Base-by-base conservation (phyloP, 2,329 filamentous ascomycete species). In the Furcasterigmium sp. region DNA sequence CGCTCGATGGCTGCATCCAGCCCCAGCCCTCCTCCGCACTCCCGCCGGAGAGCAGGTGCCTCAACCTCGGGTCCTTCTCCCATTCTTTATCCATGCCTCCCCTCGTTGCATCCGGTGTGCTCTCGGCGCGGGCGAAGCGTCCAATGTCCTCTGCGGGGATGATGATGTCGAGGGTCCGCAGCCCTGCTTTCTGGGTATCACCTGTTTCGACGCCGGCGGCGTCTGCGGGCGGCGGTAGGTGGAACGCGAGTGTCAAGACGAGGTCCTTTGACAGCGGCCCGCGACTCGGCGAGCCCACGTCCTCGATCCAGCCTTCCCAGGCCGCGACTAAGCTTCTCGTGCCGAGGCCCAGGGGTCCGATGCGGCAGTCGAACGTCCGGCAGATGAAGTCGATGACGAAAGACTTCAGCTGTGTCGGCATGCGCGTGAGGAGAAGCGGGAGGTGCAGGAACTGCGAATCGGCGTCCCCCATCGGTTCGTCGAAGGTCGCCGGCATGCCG, bases 321-420 rank as follows among this genome's bases (percentile, higher is more conserved):
- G 67, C 61, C 4, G 55, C 53, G 2, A 78, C 58, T 0, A 82
- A 61, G 2, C 72, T 75, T 36, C 64, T 64, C 7, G 75, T 77
- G 6, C 73, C 72, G 3, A 81, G 55, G 1, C 63, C 63, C 34
- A 80, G 57, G 4, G 72, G 61, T 42, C 65, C 71, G 36, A 80
- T 68, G 21, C 74, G 75, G 47, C 75, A 79, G 59, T 82, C 78
- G 48, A 81, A 80, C 1, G 69, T 70, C 34, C 58, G 67, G 4
- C 68, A 63, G 10, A 82, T 58, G 56, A 80, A 82, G 18, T 72
- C 67, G n/a, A 64, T 47, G 1, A 81, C 51, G 17, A 74, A 60
- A 3, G 60, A 46, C 50, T 76, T 77, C 1, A 81, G 60, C 3
- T 74, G 59, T 4, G 69, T 60, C 0, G 78, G 77, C 73, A 80